Conservation (phyloP, 306 rosid species). For the Dalbergia cultrata region DNA sequence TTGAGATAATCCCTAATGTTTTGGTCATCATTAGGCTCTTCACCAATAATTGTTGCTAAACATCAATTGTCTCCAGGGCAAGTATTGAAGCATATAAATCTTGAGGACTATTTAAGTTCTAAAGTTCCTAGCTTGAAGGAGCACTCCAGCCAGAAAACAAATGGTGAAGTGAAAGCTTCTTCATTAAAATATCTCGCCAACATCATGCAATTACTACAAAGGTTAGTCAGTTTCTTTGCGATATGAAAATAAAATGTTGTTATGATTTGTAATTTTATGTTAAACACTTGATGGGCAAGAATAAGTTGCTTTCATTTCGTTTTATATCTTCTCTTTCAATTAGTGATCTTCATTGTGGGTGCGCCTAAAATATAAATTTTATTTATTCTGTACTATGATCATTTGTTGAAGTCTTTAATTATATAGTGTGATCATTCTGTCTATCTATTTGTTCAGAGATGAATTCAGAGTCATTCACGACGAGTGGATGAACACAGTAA, state of each 20-base stretch:
- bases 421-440: conserved; percentile 26
- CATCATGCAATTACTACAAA: conserved; percentile 73
- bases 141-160: conserved; percentile 57
- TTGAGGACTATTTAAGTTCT: conserved; percentile 71
- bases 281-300: conserved; percentile 17
- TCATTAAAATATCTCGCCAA: conserved; percentile 65
- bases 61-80: conserved; percentile 66
- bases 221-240: conserved; percentile 60
- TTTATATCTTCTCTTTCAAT: background rate
- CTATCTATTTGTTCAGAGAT: conserved; percentile 60
- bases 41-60: conserved; percentile 38
- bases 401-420: conserved; percentile 14
- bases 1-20: conserved; percentile 18
- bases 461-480: conserved; percentile 74
- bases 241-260: conserved; percentile 15
- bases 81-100: conserved; percentile 84
- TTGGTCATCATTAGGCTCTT: conserved; percentile 15
- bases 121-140: conserved; percentile 86
- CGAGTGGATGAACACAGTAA: conserved; percentile 77
- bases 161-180: conserved; percentile 71
- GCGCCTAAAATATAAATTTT: background rate
- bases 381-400: conserved; percentile 29
- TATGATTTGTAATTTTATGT: conserved; percentile 23
- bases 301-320: background rate
- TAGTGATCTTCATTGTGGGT: conserved; percentile 7